Evolutionary conservation across 805 yeast genomes (phyloP).

Genomic region (Saccharomycopsis sp.): DNA sequence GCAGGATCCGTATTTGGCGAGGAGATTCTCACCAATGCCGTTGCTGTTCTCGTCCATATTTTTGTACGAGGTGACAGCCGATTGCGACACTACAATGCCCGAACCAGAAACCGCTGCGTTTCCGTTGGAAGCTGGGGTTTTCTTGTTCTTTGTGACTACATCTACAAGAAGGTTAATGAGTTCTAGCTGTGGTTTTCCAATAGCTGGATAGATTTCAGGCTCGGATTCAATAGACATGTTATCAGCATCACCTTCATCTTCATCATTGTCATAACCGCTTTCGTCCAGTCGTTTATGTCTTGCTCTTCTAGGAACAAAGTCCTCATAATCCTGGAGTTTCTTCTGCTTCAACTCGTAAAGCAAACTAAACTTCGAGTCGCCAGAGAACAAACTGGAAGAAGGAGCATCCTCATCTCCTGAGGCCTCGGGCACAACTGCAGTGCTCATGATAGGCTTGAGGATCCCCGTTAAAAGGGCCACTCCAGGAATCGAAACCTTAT

Average conservation of each 20-base stretch:
- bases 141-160: constrained; percentile 38
- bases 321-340: constrained; percentile 4
- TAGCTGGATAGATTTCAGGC: constrained; percentile 35
- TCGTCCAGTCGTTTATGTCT: background rate
- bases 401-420: background rate
- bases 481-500: constrained; percentile 15
- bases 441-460: constrained; percentile 5
- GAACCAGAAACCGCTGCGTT: constrained; percentile 6
- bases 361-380: constrained; percentile 7
- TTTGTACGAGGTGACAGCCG: constrained; percentile 3
- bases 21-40: constrained; percentile 25
- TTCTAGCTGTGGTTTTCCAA: constrained; percentile 43
- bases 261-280: background rate
- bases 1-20: constrained; percentile 44
- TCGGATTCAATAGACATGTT: constrained; percentile 25
- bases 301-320: background rate
- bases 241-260: constrained; percentile 27
- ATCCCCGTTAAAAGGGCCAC: constrained; percentile 15
- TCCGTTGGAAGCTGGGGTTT: constrained; percentile 24
- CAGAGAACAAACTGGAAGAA: constrained; percentile 14
- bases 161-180: constrained; percentile 43
- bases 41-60: constrained; percentile 26
- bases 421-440: background rate
- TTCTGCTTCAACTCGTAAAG: constrained; percentile 11
- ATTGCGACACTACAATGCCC: constrained; percentile 7